Conservation (phyloP, 371 early-diverging fungal genomes). For the Mortierella sp. region DNA sequence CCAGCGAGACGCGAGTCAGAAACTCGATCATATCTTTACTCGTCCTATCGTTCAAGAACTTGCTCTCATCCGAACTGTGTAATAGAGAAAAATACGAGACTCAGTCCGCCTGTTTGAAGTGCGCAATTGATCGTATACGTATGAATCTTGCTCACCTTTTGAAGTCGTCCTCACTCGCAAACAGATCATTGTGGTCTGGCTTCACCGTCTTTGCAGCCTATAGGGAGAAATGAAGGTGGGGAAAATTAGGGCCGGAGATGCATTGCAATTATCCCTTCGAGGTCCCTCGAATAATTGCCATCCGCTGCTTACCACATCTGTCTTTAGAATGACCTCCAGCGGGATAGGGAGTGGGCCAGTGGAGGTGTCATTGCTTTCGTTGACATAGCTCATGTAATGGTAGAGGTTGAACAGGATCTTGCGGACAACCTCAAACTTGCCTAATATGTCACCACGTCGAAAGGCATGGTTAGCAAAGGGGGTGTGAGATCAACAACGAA, state of each 20-base stretch:
- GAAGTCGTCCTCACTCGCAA: conserved; percentile 29
- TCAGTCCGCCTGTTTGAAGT: neutral
- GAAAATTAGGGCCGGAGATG: neutral
- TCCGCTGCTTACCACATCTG: conserved; percentile 62
- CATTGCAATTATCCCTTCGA: too few species aligned
- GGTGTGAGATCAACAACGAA: too few species aligned
- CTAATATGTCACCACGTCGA: conserved; percentile 37
- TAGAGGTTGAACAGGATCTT: conserved; percentile 67
- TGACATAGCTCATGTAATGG: conserved; percentile 63
- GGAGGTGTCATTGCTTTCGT: conserved; percentile 60
- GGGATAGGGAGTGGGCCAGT: conserved; percentile 65
- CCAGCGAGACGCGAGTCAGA: conserved; percentile 40
- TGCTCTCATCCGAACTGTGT: conserved; percentile 57
- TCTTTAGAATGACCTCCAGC: conserved; percentile 63
- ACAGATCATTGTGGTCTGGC: conserved; percentile 36
- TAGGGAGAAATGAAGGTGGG: neutral
- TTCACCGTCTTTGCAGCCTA: conserved; percentile 47
- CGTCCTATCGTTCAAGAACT: conserved; percentile 58
- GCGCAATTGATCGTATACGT: neutral
- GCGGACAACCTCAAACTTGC: conserved; percentile 77
- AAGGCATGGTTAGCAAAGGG: neutral
- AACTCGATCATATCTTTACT: conserved; percentile 54
- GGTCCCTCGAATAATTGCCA: too few species aligned
- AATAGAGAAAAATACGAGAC: conserved; percentile 48
- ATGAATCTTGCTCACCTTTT: conserved; percentile 18